Evolutionary conservation across 371 early-diverging fungal genomes (phyloP).

Genomic region (Rhizopus microsporus): DNA sequence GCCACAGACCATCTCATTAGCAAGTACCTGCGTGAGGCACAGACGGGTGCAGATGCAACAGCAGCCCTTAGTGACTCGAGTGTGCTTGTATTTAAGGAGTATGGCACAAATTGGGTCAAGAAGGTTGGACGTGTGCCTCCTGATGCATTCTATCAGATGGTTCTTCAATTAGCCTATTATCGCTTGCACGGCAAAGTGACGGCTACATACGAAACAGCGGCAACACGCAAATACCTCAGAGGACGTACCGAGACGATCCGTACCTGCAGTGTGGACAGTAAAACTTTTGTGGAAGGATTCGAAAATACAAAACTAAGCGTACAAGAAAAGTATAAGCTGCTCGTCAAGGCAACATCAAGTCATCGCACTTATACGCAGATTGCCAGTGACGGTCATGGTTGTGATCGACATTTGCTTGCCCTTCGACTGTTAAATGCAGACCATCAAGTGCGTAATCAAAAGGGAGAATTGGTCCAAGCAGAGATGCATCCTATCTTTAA

Average conservation of each 20-base stretch:
- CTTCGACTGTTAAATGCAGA: constrained; percentile 59
- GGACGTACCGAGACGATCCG: constrained; percentile 91
- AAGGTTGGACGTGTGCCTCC: constrained; percentile 71
- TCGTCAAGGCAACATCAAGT: constrained; percentile 62
- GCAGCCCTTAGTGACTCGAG: constrained; percentile 66
- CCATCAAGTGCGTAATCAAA: constrained; percentile 24
- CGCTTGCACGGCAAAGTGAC: constrained; percentile 64
- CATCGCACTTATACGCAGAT: constrained; percentile 68
- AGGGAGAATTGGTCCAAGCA: constrained; percentile 22
- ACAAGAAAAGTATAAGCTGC: constrained; percentile 48
- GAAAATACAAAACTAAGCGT: constrained; percentile 23
- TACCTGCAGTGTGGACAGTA: constrained; percentile 65
- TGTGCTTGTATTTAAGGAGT: constrained; percentile 61
- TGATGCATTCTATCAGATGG: constrained; percentile 90
- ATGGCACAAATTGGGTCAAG: constrained; percentile 59
- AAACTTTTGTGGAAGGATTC: constrained; percentile 68
- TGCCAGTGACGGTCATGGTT: constrained; percentile 76
- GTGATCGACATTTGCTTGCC: constrained; percentile 86
- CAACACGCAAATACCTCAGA: constrained; percentile 74
- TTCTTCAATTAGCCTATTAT: constrained; percentile 81
- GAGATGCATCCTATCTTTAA: constrained; percentile 68
- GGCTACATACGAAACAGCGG: constrained; percentile 84
- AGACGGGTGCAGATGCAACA: constrained; percentile 47
- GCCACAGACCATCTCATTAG: constrained; percentile 47
- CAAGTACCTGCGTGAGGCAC: constrained; percentile 56